A percentile compares a stretch with the other conserved stretches of the same genome.
These are phyloP conservation scores for Colletotrichum musicola DNA, from an alignment of 2,329 filamentous ascomycete species.

Conservation along the genomic window DNA sequence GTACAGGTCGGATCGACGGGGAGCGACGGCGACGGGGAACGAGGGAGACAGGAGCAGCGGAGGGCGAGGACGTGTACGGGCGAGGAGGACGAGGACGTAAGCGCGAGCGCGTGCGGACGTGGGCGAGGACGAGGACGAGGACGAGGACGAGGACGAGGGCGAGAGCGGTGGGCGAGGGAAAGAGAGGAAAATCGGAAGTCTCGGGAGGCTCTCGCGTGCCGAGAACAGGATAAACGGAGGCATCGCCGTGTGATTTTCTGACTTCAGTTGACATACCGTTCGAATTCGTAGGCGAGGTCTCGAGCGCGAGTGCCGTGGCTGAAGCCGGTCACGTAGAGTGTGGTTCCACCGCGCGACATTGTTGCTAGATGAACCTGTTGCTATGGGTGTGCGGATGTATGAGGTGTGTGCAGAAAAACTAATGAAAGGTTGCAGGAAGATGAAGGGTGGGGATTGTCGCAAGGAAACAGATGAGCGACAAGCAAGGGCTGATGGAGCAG, in stretches of 20 bases:
- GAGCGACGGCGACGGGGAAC: conserved; percentile 53
- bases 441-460: background rate
- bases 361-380: conserved; percentile 43
- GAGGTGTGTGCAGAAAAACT: conserved; percentile 11
- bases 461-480: background rate
- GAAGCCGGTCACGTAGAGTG: conserved; percentile 98
- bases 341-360: conserved; percentile 95
- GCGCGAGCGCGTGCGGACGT: conserved; percentile 47
- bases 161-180: conserved; percentile 46
- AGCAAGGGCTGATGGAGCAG: conserved; percentile 35
- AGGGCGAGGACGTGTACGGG: conserved; percentile 42
- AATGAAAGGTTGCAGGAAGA: background rate
- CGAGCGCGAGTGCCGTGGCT: conserved; percentile 98
- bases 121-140: conserved; percentile 56
- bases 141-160: conserved; percentile 51
- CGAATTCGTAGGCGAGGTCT: conserved; percentile 99
- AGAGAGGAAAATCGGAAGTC: conserved; percentile 50
- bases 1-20: conserved; percentile 47
- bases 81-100: conserved; percentile 46
- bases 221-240: conserved; percentile 59
- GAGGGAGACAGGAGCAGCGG: conserved; percentile 47
- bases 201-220: conserved; percentile 44
- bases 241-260: conserved; percentile 57
- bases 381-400: background rate
- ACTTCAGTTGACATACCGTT: conserved; percentile 88